Base-by-base conservation (phyloP, 2,329 filamentous ascomycete genomes). In the Stachybotrys chlorohalonatus region DNA sequence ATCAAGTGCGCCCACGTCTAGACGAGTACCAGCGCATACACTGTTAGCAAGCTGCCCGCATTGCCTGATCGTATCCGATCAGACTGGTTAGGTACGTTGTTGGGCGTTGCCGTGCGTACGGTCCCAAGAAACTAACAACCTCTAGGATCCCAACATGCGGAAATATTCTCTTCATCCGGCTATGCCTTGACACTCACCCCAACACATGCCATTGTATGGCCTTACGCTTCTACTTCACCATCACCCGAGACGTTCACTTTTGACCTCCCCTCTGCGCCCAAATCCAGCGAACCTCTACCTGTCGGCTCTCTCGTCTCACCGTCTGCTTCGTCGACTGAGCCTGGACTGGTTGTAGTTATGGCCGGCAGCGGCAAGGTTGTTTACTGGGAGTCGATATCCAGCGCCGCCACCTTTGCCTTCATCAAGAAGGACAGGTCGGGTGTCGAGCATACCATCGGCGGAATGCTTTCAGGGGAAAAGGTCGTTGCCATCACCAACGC, bases 351-450 rank as follows among this genome's bases (percentile, higher is more conserved):
- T 31, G 82, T 96, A 45, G 80, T 97, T 45, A 89, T 93, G 74
- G 89, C 93, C 11, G 83, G 82, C 16, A 91, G 80, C 51, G 94
- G 94, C 53, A 92, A 86, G 69, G 84, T 97, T 53, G 86, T 90
- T 49, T 97, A 94, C 70, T 97, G 94, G 91, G 94, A 97, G 68
- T 95, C 90, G 46, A 89, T 97, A 59, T 91, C 93, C 54, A 91
- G 85, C 68, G 91, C 90, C 9, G 89, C 91, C 46, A 90, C 90
- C 1, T 79, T 95, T 54, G 89, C 89, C 58, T 82, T 95, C 47
- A 89, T 93, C 64, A 86, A 88, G 60, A 87, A 95, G 66, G 88
- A 89, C 64, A 85, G 88, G 60, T 86, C 85, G 59, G 89, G 89
- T 15, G 83, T 95, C 15, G 90, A 95, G 64, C 84, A 89, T 49